A percentile compares a stretch with the other conserved stretches of the same genome.
These are phyloP conservation scores for Alisma plantagoaquatica DNA, from an alignment of 106 monocot genomes.

Conservation along the genomic window DNA sequence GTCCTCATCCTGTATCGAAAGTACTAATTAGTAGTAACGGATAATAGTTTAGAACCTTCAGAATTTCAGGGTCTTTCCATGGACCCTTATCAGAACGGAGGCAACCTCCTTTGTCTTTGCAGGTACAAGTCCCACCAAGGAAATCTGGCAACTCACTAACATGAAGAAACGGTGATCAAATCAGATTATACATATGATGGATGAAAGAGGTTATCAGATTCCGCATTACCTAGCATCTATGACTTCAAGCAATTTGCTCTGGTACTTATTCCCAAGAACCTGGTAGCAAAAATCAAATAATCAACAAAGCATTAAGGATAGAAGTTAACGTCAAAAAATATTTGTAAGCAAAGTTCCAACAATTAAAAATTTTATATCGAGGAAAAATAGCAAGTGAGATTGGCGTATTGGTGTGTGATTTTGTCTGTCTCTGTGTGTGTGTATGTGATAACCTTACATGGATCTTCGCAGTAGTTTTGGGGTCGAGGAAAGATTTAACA, in stretches of 20 bases:
- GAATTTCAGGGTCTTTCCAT: conserved; percentile 85
- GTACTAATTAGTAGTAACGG: neutral
- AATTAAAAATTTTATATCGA: neutral
- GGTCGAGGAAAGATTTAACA: conserved; percentile 28
- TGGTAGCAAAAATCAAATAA: too few species aligned
- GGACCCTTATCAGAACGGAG: conserved; percentile 84
- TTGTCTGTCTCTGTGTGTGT: too few species aligned
- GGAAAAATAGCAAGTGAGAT: neutral
- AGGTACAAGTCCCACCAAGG: conserved; percentile 84
- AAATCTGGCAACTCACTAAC: conserved; percentile 89
- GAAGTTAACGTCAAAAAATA: neutral
- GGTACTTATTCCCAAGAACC: conserved; percentile 92
- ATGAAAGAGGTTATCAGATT: neutral
- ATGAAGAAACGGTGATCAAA: too few species aligned
- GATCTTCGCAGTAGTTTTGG: conserved; percentile 32
- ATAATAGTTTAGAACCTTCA: conserved; percentile 30
- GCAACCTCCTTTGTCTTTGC: conserved; percentile 53
- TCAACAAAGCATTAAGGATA: neutral
- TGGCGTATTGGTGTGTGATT: too few species aligned
- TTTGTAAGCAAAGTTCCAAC: neutral
- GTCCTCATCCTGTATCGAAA: neutral
- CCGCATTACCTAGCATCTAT: conserved; percentile 66
- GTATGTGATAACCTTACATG: conserved; percentile 16
- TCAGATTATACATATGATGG: conserved; percentile 1
- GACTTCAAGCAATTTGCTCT: conserved; percentile 82